Evolutionary conservation across 768 basidiomycete genomes (phyloP).

Genomic region (Collybiopsis confluens): DNA sequence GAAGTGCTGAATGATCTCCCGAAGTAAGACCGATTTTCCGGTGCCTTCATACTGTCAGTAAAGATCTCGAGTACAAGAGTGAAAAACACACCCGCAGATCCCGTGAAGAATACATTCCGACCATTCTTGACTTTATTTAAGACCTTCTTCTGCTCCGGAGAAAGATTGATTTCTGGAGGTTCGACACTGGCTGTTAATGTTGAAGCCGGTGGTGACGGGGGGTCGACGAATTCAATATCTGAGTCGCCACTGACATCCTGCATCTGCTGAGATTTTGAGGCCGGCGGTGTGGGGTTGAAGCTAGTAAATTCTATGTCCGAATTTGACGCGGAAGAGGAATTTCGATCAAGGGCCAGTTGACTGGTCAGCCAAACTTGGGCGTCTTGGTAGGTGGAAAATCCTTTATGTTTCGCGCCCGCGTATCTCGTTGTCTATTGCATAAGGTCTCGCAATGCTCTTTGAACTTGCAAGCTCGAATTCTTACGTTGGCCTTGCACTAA

Average conservation of each 20-base stretch:
- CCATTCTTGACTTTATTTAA: conserved; percentile 52
- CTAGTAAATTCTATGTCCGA: conserved; percentile 1
- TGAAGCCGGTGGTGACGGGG: neutral
- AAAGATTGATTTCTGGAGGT: conserved; percentile 31
- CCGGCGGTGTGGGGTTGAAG: neutral
- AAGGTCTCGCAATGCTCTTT: too few species aligned
- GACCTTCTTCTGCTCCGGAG: conserved; percentile 48
- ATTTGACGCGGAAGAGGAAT: neutral
- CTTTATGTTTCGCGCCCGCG: conserved; percentile 48
- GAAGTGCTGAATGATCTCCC: conserved; percentile 61
- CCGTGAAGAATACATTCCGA: conserved; percentile 79
- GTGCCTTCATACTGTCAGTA: conserved; percentile 43
- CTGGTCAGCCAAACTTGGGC: conserved; percentile 53
- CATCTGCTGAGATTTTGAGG: neutral
- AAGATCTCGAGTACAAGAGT: neutral
- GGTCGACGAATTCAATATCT: conserved; percentile 12
- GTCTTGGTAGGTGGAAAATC: conserved; percentile 38
- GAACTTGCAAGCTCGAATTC: too few species aligned
- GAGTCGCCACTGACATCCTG: conserved; percentile 5
- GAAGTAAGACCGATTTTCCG: conserved; percentile 79
- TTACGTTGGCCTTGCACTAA: conserved; percentile 50
- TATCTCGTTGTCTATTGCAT: conserved; percentile 50
- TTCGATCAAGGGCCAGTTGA: neutral
- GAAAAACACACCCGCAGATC: conserved; percentile 61
- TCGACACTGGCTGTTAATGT: neutral